phyloP scores from a whole-genome alignment of 495 filamentous ascomycete genomes.

The Pyrenula massariospora region DNA sequence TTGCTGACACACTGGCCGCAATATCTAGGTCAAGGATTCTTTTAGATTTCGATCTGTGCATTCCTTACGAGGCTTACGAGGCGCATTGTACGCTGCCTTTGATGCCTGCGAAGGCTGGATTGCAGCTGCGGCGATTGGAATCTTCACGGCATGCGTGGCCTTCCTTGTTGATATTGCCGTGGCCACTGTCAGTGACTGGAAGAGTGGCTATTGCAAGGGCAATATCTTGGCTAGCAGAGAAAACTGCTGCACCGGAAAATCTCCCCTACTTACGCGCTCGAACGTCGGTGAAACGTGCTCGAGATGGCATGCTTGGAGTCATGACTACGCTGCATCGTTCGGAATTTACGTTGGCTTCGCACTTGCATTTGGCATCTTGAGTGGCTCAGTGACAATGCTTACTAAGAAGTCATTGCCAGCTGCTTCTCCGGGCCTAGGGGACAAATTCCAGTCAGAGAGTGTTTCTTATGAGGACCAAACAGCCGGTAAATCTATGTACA shows the following conservation, averaged over 20 bases:
- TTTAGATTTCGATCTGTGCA: conserved; percentile 33
- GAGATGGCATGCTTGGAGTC: conserved; percentile 32
- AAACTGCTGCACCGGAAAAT: conserved; percentile 29
- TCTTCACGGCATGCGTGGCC: conserved; percentile 42
- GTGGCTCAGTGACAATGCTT: conserved; percentile 36
- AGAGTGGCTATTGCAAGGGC: conserved; percentile 36
- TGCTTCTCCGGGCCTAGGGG: conserved; percentile 14
- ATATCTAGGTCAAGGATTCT: conserved; percentile 39
- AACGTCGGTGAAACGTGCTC: conserved; percentile 20
- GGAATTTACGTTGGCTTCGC: conserved; percentile 38
- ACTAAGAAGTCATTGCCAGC: conserved; percentile 37
- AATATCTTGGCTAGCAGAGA: conserved; percentile 35
- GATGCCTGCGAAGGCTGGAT: conserved; percentile 39
- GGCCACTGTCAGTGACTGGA: conserved; percentile 42
- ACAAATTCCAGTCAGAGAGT: conserved; percentile 5
- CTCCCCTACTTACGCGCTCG: conserved; percentile 11
- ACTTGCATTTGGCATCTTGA: conserved; percentile 34
- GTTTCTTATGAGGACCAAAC: conserved; percentile 1
- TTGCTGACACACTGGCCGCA: not conserved
- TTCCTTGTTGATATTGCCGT: conserved; percentile 41
- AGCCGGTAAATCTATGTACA: conserved; percentile 40
- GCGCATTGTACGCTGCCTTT: conserved; percentile 16
- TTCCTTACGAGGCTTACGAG: conserved; percentile 23
- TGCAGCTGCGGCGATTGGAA: conserved; percentile 37
- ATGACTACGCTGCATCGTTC: conserved; percentile 23